phyloP scores from a whole-genome alignment of 2,329 filamentous ascomycete species.

The Beauveria asiatica region DNA sequence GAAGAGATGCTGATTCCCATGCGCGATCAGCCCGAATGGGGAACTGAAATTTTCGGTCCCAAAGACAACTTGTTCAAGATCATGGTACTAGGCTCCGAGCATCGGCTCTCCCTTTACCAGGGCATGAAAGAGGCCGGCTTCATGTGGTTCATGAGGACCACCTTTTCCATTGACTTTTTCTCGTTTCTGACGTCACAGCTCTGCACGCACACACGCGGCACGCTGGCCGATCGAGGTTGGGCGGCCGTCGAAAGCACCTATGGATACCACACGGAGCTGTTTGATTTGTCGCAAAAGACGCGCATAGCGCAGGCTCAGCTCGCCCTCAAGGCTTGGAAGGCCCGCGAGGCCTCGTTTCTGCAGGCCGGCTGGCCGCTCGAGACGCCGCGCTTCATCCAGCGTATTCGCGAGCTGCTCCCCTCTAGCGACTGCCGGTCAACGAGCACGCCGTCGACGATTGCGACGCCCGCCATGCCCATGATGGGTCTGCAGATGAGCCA shows the following conservation, averaged over 20 bases:
- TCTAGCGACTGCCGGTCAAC: constrained; percentile 8
- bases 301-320: constrained; percentile 38
- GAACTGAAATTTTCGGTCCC: constrained; percentile 38
- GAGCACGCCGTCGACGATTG: background rate
- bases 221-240: constrained; percentile 47
- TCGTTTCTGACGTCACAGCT: constrained; percentile 47
- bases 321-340: constrained; percentile 44
- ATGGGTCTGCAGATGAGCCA: constrained; percentile 4
- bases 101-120: constrained; percentile 36
- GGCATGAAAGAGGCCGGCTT: constrained; percentile 38
- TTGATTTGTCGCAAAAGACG: constrained; percentile 37
- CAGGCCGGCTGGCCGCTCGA: constrained; percentile 30
- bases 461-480: constrained; percentile 7
- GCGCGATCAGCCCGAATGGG: constrained; percentile 39
- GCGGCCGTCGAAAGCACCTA: constrained; percentile 37
- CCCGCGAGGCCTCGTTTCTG: constrained; percentile 35
- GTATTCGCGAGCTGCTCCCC: constrained; percentile 35
- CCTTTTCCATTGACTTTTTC: constrained; percentile 50
- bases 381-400: constrained; percentile 37
- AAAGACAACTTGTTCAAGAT: constrained; percentile 50
- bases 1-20: constrained; percentile 38
- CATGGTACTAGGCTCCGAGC: constrained; percentile 39
- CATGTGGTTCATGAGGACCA: constrained; percentile 44
- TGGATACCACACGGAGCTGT: constrained; percentile 40
- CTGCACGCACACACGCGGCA: constrained; percentile 38